These are phyloP conservation scores for Fusarium sp. DNA, from an alignment of 2,329 filamentous ascomycete genomes.

Conservation along the genomic window DNA sequence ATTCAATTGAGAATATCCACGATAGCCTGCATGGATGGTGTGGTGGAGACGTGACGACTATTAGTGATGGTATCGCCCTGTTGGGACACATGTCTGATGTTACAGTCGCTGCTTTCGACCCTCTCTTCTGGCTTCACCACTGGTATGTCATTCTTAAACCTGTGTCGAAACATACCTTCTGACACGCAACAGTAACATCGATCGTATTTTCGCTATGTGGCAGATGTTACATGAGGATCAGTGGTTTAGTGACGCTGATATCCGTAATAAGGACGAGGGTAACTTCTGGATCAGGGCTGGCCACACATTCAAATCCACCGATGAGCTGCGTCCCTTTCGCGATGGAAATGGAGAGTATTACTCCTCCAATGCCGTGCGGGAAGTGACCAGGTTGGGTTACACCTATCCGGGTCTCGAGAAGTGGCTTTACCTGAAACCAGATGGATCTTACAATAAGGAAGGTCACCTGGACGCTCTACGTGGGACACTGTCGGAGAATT, in stretches of 20 bases:
- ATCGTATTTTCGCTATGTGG: neutral
- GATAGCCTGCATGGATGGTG: neutral
- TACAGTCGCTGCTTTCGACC: neutral
- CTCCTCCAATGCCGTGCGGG: neutral
- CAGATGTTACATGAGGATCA: neutral
- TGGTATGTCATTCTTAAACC: neutral
- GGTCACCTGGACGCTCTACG: neutral
- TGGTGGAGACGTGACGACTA: neutral
- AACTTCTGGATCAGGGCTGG: neutral
- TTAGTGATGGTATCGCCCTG: neutral
- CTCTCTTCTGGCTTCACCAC: neutral
- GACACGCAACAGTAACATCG: neutral
- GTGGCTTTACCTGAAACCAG: neutral
- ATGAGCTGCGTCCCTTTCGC: neutral
- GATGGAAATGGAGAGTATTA: neutral
- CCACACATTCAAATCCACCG: neutral
- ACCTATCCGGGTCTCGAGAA: neutral
- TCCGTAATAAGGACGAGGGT: neutral
- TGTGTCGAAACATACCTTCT: too few relatives aligned
- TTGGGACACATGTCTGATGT: neutral
- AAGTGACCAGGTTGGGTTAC: neutral
- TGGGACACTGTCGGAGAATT: neutral
- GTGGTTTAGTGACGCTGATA: neutral
- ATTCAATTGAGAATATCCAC: neutral
- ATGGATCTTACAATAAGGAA: neutral